phyloP scores from a whole-genome alignment of 2,329 filamentous ascomycete species.

The Ophiostoma novo-ulmi region DNA sequence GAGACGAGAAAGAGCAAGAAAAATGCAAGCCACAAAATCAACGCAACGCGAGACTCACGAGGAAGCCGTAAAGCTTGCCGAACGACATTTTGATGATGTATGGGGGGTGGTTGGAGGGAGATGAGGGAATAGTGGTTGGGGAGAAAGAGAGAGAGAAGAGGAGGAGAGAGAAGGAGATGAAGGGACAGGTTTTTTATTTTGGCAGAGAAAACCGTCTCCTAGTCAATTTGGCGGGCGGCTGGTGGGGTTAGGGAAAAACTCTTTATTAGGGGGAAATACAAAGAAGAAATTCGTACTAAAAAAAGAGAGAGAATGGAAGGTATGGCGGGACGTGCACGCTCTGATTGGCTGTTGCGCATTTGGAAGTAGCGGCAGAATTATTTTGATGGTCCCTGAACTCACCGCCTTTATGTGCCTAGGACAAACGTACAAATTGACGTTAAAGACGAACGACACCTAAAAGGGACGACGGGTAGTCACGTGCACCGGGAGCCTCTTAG shows the following conservation, averaged over 20 bases:
- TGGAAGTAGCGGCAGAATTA: conserved; percentile 15
- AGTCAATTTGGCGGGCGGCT: conserved; percentile 17
- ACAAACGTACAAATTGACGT: not conserved
- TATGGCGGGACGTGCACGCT: conserved; percentile 17
- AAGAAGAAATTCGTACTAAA: conserved; percentile 9
- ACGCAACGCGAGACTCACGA: conserved; percentile 50
- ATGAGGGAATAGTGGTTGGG: conserved; percentile 27
- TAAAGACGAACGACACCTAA: not conserved
- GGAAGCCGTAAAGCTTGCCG: conserved; percentile 90
- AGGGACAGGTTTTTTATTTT: conserved; percentile 25
- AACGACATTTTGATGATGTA: conserved; percentile 71
- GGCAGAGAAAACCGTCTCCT: conserved; percentile 24
- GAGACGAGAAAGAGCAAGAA: conserved; percentile 13
- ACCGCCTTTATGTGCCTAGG: conserved; percentile 6
- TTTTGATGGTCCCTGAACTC: not conserved
- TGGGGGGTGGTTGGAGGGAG: conserved; percentile 29
- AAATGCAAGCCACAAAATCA: conserved; percentile 18
- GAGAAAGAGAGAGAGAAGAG: conserved; percentile 28
- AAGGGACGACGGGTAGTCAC: conserved; percentile 12
- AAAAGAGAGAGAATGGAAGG: not conserved
- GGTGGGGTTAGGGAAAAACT: conserved; percentile 25
- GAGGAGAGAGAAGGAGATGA: conserved; percentile 16
- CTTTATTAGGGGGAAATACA: conserved; percentile 18
- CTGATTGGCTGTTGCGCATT: conserved; percentile 14
- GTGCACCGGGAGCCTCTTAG: conserved; percentile 16